Conservation (phyloP, 345 rosid species). For the Heritiera fomes region DNA sequence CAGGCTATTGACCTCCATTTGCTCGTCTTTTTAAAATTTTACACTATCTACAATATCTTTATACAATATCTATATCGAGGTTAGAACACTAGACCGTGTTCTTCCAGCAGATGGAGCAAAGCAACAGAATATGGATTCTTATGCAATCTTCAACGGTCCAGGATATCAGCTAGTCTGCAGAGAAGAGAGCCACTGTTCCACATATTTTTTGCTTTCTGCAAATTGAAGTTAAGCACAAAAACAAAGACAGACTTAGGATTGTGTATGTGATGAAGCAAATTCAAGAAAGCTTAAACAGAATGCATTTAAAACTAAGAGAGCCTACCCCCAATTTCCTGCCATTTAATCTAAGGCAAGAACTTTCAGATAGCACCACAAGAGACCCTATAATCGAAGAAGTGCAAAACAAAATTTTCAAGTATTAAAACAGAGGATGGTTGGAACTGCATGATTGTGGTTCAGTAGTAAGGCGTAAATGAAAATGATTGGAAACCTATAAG, state of each 20-base stretch:
- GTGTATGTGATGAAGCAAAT: constrained; percentile 1
- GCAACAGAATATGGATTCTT: neutral
- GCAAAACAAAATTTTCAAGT: neutral
- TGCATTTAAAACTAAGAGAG: neutral
- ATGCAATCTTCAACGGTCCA: constrained; percentile 4
- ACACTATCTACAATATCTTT: constrained; percentile 10
- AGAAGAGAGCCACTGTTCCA: constrained; percentile 64
- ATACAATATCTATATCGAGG: constrained; percentile 15
- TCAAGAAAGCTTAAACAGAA: neutral
- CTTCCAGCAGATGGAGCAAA: constrained; percentile 15
- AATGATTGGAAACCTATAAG: neutral
- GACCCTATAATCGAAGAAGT: neutral
- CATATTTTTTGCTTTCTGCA: constrained; percentile 57
- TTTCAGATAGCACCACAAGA: neutral
- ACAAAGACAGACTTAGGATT: constrained; percentile 1
- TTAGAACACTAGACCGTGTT: constrained; percentile 17
- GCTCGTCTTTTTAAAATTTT: neutral
- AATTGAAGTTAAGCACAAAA: constrained; percentile 4
- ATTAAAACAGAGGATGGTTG: neutral
- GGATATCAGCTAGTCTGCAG: constrained; percentile 43
- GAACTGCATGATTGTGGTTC: neutral
- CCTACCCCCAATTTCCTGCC: neutral
- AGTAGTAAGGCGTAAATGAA: neutral
- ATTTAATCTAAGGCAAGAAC: neutral
- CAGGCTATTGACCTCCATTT: constrained; percentile 11